Conservation (phyloP, 495 filamentous ascomycete species). For the Penicillium cataractarum region DNA sequence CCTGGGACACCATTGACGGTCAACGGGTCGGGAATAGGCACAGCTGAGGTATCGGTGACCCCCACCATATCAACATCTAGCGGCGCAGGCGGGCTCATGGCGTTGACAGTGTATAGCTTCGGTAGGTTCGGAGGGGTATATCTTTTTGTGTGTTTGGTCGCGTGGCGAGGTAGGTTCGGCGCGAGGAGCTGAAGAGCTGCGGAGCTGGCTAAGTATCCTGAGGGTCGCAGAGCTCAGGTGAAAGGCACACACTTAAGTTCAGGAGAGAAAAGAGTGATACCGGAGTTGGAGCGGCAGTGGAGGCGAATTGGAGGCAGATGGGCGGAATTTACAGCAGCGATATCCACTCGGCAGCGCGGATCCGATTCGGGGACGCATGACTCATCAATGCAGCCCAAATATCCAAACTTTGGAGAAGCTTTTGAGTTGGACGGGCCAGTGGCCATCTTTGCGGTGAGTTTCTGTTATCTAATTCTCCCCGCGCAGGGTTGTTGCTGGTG, state of each 20-base stretch:
- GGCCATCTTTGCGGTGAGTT: constrained; percentile 15
- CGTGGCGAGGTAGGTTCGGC: neutral
- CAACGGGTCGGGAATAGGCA: constrained; percentile 60
- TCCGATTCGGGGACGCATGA: constrained; percentile 25
- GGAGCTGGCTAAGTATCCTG: neutral
- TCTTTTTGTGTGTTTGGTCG: constrained; percentile 4
- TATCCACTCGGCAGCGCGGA: constrained; percentile 22
- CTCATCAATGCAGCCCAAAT: constrained; percentile 24
- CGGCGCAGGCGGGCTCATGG: constrained; percentile 48
- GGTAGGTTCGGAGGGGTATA: constrained; percentile 14
- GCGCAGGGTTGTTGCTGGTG: constrained; percentile 8
- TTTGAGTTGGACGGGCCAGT: constrained; percentile 8
- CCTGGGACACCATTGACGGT: constrained; percentile 71
- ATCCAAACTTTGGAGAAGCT: constrained; percentile 12
- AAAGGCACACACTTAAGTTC: neutral
- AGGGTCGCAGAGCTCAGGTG: neutral
- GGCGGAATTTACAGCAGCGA: constrained; percentile 22
- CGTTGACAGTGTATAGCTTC: constrained; percentile 5
- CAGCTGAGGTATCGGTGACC: constrained; percentile 42
- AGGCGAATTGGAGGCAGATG: constrained; percentile 20
- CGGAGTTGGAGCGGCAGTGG: constrained; percentile 13
- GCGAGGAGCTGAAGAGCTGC: neutral
- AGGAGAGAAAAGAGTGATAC: constrained; percentile 6
- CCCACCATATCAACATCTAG: constrained; percentile 43
- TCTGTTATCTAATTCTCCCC: constrained; percentile 41